A percentile compares a stretch with the other conserved stretches of the same genome.
Evolutionary conservation across 2,329 filamentous ascomycete species (phyloP).

Genomic region (Cercospora zeae-maydis): DNA sequence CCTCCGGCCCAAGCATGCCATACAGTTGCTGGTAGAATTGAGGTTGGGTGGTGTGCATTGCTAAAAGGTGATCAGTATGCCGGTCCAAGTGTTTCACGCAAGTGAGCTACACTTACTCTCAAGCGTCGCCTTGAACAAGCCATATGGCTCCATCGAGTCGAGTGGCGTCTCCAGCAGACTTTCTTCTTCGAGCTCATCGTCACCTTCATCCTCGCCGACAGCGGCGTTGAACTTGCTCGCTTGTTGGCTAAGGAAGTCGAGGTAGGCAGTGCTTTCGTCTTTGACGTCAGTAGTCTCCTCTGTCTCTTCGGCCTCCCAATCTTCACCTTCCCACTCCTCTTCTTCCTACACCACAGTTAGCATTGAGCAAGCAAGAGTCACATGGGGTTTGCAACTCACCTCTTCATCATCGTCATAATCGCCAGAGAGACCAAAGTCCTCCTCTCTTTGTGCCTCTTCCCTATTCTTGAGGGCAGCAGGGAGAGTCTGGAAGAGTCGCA

Average conservation of each 20-base stretch:
- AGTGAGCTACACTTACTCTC: slow-evolving; percentile 39
- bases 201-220: slow-evolving; percentile 60
- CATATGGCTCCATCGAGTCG: slow-evolving; percentile 92
- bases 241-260: slow-evolving; percentile 93
- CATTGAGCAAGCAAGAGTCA: background rate
- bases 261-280: slow-evolving; percentile 89
- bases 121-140: slow-evolving; percentile 72
- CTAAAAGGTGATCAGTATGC: slow-evolving; percentile 27
- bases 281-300: slow-evolving; percentile 66
- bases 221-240: slow-evolving; percentile 51
- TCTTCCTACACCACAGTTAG: slow-evolving; percentile 54
- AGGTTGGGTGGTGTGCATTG: slow-evolving; percentile 82
- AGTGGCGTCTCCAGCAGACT: slow-evolving; percentile 88
- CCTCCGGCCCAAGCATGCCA: slow-evolving; percentile 71
- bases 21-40: slow-evolving; percentile 81
- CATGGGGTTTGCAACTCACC: slow-evolving; percentile 4
- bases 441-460: slow-evolving; percentile 79
- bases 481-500: slow-evolving; percentile 85
- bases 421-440: slow-evolving; percentile 75
- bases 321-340: slow-evolving; percentile 73
- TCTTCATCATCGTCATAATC: slow-evolving; percentile 74
- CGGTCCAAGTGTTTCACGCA: background rate
- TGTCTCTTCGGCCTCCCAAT: slow-evolving; percentile 62
- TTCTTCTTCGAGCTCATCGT: slow-evolving; percentile 88
- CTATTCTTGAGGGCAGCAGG: slow-evolving; percentile 85